These are phyloP conservation scores for Trypanosoma caninum DNA, from an alignment of 208 protist species.

Conservation along the genomic window DNA sequence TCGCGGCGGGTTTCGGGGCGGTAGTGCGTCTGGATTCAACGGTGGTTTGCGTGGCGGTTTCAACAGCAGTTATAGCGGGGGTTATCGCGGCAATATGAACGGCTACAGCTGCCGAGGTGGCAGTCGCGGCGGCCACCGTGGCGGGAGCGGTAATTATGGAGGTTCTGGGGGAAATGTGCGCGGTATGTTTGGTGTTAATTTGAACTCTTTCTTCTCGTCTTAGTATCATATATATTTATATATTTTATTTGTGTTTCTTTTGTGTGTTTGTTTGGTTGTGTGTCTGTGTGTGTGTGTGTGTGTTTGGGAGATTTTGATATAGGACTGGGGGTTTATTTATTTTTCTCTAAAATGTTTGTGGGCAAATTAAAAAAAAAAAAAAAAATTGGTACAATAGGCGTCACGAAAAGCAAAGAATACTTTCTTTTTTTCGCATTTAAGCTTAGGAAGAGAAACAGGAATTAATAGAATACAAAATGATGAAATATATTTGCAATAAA, in stretches of 20 bases:
- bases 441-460: too few species aligned
- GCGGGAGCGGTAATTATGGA: slow-evolving; percentile 13
- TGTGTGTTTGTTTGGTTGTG: slow-evolving; percentile 9
- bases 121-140: slow-evolving; percentile 11
- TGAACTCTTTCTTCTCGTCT: slow-evolving; percentile 27
- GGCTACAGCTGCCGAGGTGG: slow-evolving; percentile 11
- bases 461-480: background rate
- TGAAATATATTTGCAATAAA: background rate
- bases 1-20: slow-evolving; percentile 36
- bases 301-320: too few species aligned
- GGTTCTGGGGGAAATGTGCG: slow-evolving; percentile 12
- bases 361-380: too few species aligned
- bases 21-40: slow-evolving; percentile 31
- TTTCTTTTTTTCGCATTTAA: too few species aligned
- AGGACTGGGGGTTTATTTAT: background rate
- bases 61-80: slow-evolving; percentile 22
- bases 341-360: too few species aligned
- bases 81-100: background rate
- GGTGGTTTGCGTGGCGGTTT: slow-evolving; percentile 25
- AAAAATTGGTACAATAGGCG: too few species aligned
- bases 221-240: background rate
- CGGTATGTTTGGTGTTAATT: slow-evolving; percentile 50
- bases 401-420: too few species aligned
- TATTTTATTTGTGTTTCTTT: background rate
- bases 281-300: too few species aligned